Base-by-base conservation (phyloP, 768 basidiomycete genomes). In the Lactifluus volemus region DNA sequence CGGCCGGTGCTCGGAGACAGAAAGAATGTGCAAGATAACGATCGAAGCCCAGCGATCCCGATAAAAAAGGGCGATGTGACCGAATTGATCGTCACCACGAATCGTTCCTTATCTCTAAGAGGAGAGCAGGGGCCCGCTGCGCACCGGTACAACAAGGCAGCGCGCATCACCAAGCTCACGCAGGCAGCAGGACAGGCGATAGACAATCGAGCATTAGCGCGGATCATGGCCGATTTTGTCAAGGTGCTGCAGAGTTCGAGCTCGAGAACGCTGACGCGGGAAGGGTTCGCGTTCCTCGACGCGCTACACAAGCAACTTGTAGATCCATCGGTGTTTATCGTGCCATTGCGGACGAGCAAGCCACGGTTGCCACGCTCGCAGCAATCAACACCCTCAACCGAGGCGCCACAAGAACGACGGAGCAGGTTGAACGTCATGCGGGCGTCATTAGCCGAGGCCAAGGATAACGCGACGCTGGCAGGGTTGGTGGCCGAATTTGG, bases 201-300 rank as follows among this genome's bases (percentile, higher is more conserved):
- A 14, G 81, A 86, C 65, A 88, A 87, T 63, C 63, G 60, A 6
- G 70, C 73, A n/a, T 76, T 91, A 39, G 76, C 84, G 9, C 70
- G 71, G 50, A 69, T 82, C 36, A 81, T 89, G 41, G 68, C 70
- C 49, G 83, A 87, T 53, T 90, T 89, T 67, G 73, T 79, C n/a
- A 76, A 76, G 44, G 78, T 83, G 45, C 73, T 89, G 70, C 79
- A 84, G 70, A 79, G 79, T 58, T 85, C 84, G 68, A 83, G 79
- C 49, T 88, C 86, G 60, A 79, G 78, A 65, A 81, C 80, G 52
- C 68, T 87, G 66, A 89, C 84, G 39, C 84, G 81, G 70, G 86
- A 89, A 63, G 88, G 82, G 6, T 87, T 85, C 67, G 71, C 75
- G 25, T 86, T 91, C 71, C 72, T 91, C 56, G 87, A 89, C 65